Base-by-base conservation (phyloP, 2,329 filamentous ascomycete genomes). In the Didymella pinodella region DNA sequence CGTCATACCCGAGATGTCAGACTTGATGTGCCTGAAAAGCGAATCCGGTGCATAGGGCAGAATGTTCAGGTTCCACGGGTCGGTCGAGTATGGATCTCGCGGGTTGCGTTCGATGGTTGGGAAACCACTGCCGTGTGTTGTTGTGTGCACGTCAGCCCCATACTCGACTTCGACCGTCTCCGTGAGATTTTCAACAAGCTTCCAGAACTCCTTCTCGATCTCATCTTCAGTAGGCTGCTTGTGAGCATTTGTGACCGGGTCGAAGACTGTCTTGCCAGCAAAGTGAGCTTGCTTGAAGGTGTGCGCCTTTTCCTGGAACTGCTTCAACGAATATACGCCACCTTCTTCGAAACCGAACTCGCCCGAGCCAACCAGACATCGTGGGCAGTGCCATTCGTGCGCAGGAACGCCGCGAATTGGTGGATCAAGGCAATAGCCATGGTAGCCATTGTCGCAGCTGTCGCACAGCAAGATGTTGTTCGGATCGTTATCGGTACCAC, bases 91-190 rank as follows among this genome's bases (percentile, higher is more conserved):
- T 0, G 90, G 85, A 74, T 97, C 91, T 47, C 89, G 87, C 0
- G 95, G 95, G 60, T 97, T 89, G 71, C 90, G 92, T 75, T 99
- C 95, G 8, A 96, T 88, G 0, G 94, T 98, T 0, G 95, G 95
- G 69, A 99, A 99, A 0, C 94, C 95, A 64, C 94, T 98, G 8
- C 95, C 95, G 72, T 99, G 95, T 0, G 95, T 99, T 0, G 95
- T 98, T 50, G 93, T 97, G 76, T 99, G 95, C 52, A 99, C 97
- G 71, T 99, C 95, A 10, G 95, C 95, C 38, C 95, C 95, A 71
- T 99, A 99, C 74, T 99, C 95, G 2, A 99, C 95, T 76, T 98
- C 95, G 1, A 98, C 93, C 0, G 93, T 96, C 77, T 98, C 95
- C 62, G 96, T 94, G 49, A 97, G 84, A 70, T 93, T 96, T 47